Base-by-base conservation (phyloP, 306 rosid species). In the Vigna angularis region DNA sequence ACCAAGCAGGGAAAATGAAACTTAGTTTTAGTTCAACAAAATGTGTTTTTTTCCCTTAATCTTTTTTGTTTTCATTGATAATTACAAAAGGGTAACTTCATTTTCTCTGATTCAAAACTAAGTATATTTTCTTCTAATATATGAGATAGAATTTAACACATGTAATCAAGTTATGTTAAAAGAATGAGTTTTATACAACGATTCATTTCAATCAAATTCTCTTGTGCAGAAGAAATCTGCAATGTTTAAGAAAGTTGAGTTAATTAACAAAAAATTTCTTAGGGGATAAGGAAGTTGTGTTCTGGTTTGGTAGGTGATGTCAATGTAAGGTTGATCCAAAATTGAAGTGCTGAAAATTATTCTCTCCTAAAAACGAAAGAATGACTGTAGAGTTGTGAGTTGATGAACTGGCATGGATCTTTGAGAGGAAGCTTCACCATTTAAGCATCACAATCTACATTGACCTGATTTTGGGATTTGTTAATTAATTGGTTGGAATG, bases 401-500 rank as follows among this genome's bases (percentile, higher is more conserved):
- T 79, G 88, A 76, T 65, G 75, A 69, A 64, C 74, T 61, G 22
- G 75, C 70, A 72, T 75, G 67, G 16, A 30, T 76, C 38, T 65
- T 79, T 76, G 50, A 73, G 30, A 18, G 62, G 71, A 81, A 78
- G 86, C 80, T 81, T 82, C 66, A 44, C 32, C 63, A 72, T 72
- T 63, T 69, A 72, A 79, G 69, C 62, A 73, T 77, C 34, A 26
- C 70, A 63, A 65, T 69, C 63, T 45, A 52, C 65, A 55, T 85
- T 85, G 84, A 78, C 76, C 74, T 20, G 49, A 59, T n/a, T 64
- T 79, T 78, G 45, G 53, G 32, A 50, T 80, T 82, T 75, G 80
- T 66, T 66, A 44, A 66, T 86, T 86, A 75, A 86, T 82, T 76
- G 82, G 89, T 86, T 86, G 82, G 80, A 83, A 66, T 76, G 80